A percentile compares a stretch with the other conserved stretches of the same genome.
These are phyloP conservation scores for Trametes meyenii DNA, from an alignment of 768 basidiomycete species.

Conservation along the genomic window DNA sequence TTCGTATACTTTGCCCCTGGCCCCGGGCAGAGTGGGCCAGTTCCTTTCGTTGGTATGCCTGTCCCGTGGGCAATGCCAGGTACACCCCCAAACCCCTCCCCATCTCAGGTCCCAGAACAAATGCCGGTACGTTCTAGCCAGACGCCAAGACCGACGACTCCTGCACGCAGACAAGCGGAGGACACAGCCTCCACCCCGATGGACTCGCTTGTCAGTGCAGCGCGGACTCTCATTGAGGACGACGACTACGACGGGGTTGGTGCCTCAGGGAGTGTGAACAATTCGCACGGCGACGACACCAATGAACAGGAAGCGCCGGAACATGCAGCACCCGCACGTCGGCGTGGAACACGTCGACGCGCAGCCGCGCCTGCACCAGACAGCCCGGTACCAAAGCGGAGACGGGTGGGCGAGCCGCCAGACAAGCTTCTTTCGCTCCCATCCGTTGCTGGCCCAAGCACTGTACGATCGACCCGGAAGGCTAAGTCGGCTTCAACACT, in stretches of 20 bases:
- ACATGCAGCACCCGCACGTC: conserved; percentile 34
- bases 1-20: conserved; percentile 20
- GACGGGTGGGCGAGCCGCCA: conserved; percentile 29
- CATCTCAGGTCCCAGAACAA: neutral
- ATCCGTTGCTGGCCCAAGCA: neutral
- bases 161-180: conserved; percentile 16
- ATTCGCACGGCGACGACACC: conserved; percentile 29
- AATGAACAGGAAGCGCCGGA: conserved; percentile 22
- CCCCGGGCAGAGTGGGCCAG: conserved; percentile 3
- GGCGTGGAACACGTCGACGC: conserved; percentile 33
- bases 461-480: neutral
- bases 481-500: neutral
- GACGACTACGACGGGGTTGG: conserved; percentile 33
- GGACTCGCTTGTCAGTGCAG: conserved; percentile 63
- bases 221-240: conserved; percentile 56
- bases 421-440: neutral
- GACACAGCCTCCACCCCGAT: conserved; percentile 42
- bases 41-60: conserved; percentile 19
- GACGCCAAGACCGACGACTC: conserved; percentile 13
- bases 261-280: neutral
- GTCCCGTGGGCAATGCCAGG: conserved; percentile 16
- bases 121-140: conserved; percentile 28
- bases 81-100: neutral
- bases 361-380: conserved; percentile 28
- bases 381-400: conserved; percentile 45